phyloP scores from a whole-genome alignment of 257 asterid species.

The Przewalskia tangutica region DNA sequence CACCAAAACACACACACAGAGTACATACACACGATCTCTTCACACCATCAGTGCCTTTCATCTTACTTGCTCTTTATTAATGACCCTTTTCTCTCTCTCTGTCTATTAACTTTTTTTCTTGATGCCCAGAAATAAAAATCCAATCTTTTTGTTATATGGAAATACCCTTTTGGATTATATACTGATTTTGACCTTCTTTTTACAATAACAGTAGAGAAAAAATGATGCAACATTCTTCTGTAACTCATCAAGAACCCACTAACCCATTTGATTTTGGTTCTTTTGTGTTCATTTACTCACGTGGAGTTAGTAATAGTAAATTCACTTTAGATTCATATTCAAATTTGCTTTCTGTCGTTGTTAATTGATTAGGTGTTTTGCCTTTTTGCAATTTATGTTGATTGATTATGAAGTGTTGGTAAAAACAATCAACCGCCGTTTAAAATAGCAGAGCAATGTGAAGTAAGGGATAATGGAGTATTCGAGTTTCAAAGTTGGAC shows the following conservation, averaged over 20 bases:
- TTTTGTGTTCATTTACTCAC: constrained; percentile 14
- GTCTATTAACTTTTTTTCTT: neutral
- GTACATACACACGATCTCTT: too few relatives aligned
- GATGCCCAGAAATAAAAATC: neutral
- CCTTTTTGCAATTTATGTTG: neutral
- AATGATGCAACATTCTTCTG: constrained; percentile 68
- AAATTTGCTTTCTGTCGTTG: constrained; percentile 19
- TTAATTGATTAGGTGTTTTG: neutral
- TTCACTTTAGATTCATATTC: neutral
- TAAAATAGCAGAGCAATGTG: neutral
- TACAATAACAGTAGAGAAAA: too few relatives aligned
- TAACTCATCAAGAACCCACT: constrained; percentile 48
- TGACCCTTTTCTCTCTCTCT: neutral
- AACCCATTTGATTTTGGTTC: constrained; percentile 37
- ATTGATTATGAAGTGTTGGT: neutral
- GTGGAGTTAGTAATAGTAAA: constrained; percentile 1
- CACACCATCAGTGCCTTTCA: neutral
- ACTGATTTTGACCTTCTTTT: neutral
- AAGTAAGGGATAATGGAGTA: neutral
- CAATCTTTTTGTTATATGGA: constrained; percentile 3
- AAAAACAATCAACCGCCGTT: neutral
- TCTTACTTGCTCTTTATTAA: neutral
- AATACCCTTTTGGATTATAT: neutral
- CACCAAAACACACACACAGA: too few relatives aligned
- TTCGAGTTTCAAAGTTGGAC: neutral